Percentiles rank a stretch among this genome's conserved stretches.
phyloP scores from a whole-genome alignment of 2,329 filamentous ascomycete species.

The Botrytis sinoallii region DNA sequence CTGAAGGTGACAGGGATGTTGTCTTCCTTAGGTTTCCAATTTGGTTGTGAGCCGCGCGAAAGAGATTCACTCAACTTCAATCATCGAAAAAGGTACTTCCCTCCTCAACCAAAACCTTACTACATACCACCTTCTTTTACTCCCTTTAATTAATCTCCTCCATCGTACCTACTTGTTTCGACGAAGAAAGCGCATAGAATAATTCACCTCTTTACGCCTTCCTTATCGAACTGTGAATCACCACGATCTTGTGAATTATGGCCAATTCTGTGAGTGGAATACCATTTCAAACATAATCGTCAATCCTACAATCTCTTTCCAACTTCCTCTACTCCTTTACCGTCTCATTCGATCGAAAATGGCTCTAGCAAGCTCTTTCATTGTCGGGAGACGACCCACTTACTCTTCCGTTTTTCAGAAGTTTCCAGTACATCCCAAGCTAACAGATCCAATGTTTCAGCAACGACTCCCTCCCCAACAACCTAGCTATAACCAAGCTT shows the following conservation, averaged over 20 bases:
- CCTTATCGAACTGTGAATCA: conserved; percentile 15
- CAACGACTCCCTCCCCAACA: conserved; percentile 38
- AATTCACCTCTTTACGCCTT: conserved; percentile 11
- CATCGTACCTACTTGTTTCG: background rate
- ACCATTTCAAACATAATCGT: background rate
- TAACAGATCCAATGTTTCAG: conserved; percentile 31
- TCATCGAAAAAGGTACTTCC: conserved; percentile 4
- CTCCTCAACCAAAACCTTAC: background rate
- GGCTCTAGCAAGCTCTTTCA: background rate
- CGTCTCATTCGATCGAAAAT: background rate
- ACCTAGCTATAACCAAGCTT: conserved; percentile 41
- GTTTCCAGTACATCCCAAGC: conserved; percentile 21
- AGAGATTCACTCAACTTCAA: conserved; percentile 9
- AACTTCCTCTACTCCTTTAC: background rate
- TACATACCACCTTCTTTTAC: background rate
- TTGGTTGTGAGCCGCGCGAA: background rate
- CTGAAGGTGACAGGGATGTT: conserved; percentile 5
- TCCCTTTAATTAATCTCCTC: conserved; percentile 7
- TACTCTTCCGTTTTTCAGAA: conserved; percentile 8
- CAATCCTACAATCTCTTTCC: background rate
- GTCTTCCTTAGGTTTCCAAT: conserved; percentile 14
- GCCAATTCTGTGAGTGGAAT: conserved; percentile 19
- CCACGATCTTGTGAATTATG: conserved; percentile 17
- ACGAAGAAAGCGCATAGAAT: conserved; percentile 9
- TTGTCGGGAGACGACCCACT: background rate